Conservation (phyloP, 169 alveolate species). For the Perkinsus marinus region DNA sequence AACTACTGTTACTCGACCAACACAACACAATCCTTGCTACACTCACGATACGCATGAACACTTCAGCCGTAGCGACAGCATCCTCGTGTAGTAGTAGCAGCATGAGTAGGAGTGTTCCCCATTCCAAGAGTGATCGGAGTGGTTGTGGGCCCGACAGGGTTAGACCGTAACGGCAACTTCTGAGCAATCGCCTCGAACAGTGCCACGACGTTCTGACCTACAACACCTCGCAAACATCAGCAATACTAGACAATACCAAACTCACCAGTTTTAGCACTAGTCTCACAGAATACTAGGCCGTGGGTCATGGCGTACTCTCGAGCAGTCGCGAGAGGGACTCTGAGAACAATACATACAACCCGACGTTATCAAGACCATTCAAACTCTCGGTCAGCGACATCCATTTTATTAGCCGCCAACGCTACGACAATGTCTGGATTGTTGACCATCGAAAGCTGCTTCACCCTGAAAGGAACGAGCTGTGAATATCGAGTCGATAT, state of each 20-base stretch:
- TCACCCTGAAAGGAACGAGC: no score
- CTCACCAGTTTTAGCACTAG: constrained; percentile 41
- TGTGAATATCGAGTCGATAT: no score
- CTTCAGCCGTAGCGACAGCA: not conserved
- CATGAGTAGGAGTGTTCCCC: not conserved
- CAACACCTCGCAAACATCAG: not conserved
- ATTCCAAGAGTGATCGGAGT: not conserved
- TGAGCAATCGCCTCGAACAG: not conserved
- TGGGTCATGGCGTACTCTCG: constrained; percentile 34
- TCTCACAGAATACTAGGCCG: constrained; percentile 9
- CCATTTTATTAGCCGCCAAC: constrained; percentile 61
- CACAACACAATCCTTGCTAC: not conserved
- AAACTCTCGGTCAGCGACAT: constrained; percentile 27
- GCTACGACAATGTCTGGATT: constrained; percentile 37
- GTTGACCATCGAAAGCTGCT: not conserved
- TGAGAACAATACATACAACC: not conserved
- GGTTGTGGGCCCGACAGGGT: not conserved
- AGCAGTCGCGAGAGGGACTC: not conserved
- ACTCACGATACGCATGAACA: not conserved
- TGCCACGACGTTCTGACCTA: not conserved
- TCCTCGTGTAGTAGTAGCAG: not conserved
- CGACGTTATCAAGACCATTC: not conserved
- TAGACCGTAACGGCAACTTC: not conserved
- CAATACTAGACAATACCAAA: not conserved
- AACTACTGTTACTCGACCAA: no score